phyloP scores from a whole-genome alignment of 805 yeast species.

The Komagataella pseudopastoris region DNA sequence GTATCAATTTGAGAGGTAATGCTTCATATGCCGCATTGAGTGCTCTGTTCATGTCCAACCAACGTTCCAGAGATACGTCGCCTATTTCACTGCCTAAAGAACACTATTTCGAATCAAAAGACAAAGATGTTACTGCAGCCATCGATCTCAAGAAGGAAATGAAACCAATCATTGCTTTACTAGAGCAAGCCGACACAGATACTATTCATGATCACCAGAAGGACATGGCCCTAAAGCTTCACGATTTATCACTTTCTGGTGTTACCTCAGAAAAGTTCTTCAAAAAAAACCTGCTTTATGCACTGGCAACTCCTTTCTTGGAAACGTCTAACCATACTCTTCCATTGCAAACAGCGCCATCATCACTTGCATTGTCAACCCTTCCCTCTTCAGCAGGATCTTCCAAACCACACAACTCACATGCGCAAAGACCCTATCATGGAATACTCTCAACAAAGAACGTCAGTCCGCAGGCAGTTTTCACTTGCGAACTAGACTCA shows the following conservation, averaged over 20 bases:
- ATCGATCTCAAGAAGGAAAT: neutral
- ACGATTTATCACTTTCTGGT: constrained; percentile 38
- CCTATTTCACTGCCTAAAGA: neutral
- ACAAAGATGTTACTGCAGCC: neutral
- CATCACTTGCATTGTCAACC: constrained; percentile 18
- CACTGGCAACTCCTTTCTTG: constrained; percentile 55
- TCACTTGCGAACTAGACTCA: constrained; percentile 57
- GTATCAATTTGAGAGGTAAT: constrained; percentile 17
- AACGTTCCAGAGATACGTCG: constrained; percentile 8
- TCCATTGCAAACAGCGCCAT: constrained; percentile 8
- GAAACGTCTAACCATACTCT: constrained; percentile 17
- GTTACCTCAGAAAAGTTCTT: constrained; percentile 25
- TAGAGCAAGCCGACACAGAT: neutral
- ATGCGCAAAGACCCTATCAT: constrained; percentile 26
- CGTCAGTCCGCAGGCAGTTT: constrained; percentile 66
- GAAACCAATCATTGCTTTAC: neutral
- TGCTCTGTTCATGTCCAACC: constrained; percentile 19
- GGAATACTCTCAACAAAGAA: constrained; percentile 57
- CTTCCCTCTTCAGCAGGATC: constrained; percentile 5
- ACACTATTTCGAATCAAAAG: neutral
- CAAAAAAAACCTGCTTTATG: constrained; percentile 37
- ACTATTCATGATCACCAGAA: neutral
- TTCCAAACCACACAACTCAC: constrained; percentile 1
- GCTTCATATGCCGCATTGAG: constrained; percentile 26
- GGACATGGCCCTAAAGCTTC: constrained; percentile 35